phyloP scores from a whole-genome alignment of 2,329 filamentous ascomycete genomes.

The Fusarium miscanthi region DNA sequence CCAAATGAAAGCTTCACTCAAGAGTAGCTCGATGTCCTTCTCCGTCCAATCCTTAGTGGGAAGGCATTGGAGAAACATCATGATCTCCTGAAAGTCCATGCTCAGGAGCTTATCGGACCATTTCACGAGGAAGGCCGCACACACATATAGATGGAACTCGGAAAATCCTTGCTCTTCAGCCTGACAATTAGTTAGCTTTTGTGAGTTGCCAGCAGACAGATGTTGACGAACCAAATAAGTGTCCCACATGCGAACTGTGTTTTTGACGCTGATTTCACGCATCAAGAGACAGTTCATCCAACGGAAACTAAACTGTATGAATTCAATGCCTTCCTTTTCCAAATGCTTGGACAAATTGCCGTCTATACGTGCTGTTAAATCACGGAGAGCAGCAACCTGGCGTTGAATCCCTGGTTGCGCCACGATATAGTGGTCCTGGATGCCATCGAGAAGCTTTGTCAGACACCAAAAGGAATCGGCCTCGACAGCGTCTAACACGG shows the following conservation, averaged over 20 bases:
- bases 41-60: constrained; percentile 96
- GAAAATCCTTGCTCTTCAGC: constrained; percentile 99
- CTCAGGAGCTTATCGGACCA: constrained; percentile 95
- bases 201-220: neutral
- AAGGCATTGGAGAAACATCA: constrained; percentile 98
- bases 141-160: constrained; percentile 97
- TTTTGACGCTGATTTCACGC: constrained; percentile 95
- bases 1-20: constrained; percentile 99
- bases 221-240: constrained; percentile 86
- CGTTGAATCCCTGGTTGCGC: constrained; percentile 96
- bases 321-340: constrained; percentile 91
- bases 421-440: constrained; percentile 99
- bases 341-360: constrained; percentile 85
- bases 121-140: constrained; percentile 96
- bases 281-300: constrained; percentile 99
- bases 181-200: constrained; percentile 58
- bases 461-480: constrained; percentile 99
- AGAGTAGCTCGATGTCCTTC: constrained; percentile 94
- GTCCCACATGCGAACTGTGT: constrained; percentile 99
- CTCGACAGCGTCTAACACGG: constrained; percentile 95
- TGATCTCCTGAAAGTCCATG: constrained; percentile 98
- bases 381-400: constrained; percentile 87
- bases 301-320: constrained; percentile 98
- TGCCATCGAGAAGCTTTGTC: constrained; percentile 97
- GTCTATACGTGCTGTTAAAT: constrained; percentile 92